Evolutionary conservation across 2,329 filamentous ascomycete species (phyloP), one percentile per base, ranked within the genome.

Genomic region (Ambrosiella beaveri): DNA sequence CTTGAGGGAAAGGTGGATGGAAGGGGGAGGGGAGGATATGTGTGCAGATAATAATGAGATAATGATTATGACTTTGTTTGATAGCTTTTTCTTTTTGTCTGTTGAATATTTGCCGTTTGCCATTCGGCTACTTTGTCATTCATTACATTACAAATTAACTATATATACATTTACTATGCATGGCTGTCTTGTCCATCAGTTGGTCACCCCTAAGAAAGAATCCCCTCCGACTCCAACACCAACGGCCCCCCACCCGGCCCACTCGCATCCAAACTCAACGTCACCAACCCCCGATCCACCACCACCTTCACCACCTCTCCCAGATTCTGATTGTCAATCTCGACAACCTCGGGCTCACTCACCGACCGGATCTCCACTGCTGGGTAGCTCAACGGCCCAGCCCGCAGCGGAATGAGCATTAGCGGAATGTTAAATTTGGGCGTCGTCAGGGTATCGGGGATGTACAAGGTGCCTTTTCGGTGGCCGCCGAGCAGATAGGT

Each of bases 401-500:
- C 76, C 57, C 84, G 79, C 51, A 95, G 75, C 0, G 93, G 89
- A 11, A 97, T 81, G 8, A 97, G 73, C 57, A 94, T 74, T 7
- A 97, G 70, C 0, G 82, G 78, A 62, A 95, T 77, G 8, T 62
- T 61, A 13, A 35, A 40, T 15, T 15, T 8, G 7, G n/a, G 4
- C 3, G 15, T 36, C 11, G 52, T 15, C 8, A 54, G 19, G 4
- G 47, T 44, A 15, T 37, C 38, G 0, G 79, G 75, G 37, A 84
- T 80, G 6, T 77, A 77, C 65, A 95, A 94, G 65, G 88, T 86
- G 0, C 85, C 86, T 62, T 87, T 85, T 54, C 86, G 78, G 49
- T 85, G 81, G 0, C 90, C 91, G 19, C 88, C 90, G 2, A 97
- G 73, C 1, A 96, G 78, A 91, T 91, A 97, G 0, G 80, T 76